Base-by-base conservation (phyloP, 768 basidiomycete species). In the Dendrothele bispora region DNA sequence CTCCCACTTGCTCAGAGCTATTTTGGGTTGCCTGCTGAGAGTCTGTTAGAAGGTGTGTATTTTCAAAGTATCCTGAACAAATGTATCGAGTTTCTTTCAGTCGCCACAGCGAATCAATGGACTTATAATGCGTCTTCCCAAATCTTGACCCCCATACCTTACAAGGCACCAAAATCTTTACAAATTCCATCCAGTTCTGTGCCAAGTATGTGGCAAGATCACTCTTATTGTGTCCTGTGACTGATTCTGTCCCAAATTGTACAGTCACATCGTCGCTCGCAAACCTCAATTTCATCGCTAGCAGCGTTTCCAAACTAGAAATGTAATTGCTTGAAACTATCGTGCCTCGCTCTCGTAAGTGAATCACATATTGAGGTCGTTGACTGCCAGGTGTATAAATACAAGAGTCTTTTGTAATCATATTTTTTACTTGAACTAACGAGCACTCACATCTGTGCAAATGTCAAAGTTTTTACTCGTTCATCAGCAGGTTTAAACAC, bases 271-370 rank as follows among this genome's bases (percentile, higher is more conserved):
- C 81, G 5, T 73, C 77, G 3, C 59, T 82, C 50, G 55, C 59
- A 21, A 73, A 75, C 5, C 79, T 84, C 58, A 55, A 75, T 26
- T 61, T 74, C 21, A 75, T 84, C 7, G 72, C 78, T 1, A 70
- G 78, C 53, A 80, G 79, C 53, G 78, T 83, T 3, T 79, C 76
- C 11, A 69, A 61, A 46, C 58, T 80, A 46, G 80, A 82, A 52
- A 57, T 52, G 27, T 56, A 58, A 26, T 42, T 25, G 21, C 15
- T 39, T 39, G n/a, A n/a, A n/a, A n/a, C n/a, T n/a, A n/a, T n/a
- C n/a, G n/a, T n/a, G n/a, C n/a, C n/a, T n/a, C n/a, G n/a, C n/a
- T n/a, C n/a, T n/a, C n/a, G n/a, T n/a, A n/a, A n/a, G n/a, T n/a
- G n/a, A n/a, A n/a, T n/a, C n/a, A n/a, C n/a, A n/a, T n/a, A n/a